Base-by-base conservation (phyloP, 2,329 filamentous ascomycete genomes). In the Exophiala sideris region DNA sequence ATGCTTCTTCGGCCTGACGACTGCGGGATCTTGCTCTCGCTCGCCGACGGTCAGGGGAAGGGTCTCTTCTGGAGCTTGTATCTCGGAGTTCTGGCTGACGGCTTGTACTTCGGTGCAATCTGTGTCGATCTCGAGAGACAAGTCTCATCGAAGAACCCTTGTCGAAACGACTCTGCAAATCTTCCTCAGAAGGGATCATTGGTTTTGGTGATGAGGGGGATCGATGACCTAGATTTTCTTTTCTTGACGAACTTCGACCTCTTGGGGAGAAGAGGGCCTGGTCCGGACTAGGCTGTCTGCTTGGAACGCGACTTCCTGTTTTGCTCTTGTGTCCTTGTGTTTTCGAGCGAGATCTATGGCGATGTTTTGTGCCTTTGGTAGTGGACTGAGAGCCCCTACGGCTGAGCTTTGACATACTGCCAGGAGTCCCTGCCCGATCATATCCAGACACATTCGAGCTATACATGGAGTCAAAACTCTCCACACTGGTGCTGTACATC, bases 151-250 rank as follows among this genome's bases (percentile, higher is more conserved):
- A 69, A 50, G 89, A 86, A 47, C 89, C 85, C n/a, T 85, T 82
- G 1, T 83, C 84, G 16, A 73, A 75, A 42, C 76, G 76, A 40
- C 78, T 79, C 39, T 78, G 75, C 52, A 79, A 72, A 12, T 77
- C 75, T 14, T 77, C 78, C 16, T 78, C 82, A 2, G 79, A 74
- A 5, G 77, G 74, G 11, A 87, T 83, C 76, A 92, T 86, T 3
- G 90, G 88, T 18, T 91, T 73, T 1, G 91, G 90, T 1, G 89
- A 92, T 0, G 88, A 87, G 1, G 91, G 91, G 1, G 91, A 96
- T 46, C 84, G 79, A 41, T 80, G 73, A 2, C 72, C 67, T n/a
- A 83, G 82, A 2, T 77, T 79, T 14, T 82, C 77, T 12, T 76
- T 76, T n/a, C 85, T 79, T 12, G 78, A 79, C 45, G 79, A 73